These are phyloP conservation scores for Trichoderma guizhouense DNA, from an alignment of 2,329 filamentous ascomycete species.

Conservation along the genomic window DNA sequence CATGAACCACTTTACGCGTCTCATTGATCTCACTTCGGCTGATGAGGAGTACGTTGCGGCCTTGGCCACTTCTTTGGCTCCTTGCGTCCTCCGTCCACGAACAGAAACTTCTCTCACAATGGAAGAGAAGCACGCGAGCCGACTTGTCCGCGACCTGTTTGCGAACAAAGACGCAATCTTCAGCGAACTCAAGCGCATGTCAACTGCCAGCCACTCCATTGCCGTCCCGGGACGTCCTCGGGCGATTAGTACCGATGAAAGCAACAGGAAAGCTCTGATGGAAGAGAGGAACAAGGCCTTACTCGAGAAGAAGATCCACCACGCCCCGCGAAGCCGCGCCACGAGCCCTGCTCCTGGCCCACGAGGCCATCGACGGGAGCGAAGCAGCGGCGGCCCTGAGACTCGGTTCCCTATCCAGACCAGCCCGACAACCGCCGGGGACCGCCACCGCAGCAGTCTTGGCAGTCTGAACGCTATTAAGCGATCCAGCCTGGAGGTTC, in stretches of 20 bases:
- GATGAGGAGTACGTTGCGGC: conserved; percentile 79
- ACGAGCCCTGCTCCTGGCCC: conserved; percentile 67
- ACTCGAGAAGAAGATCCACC: conserved; percentile 57
- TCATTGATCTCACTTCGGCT: conserved; percentile 94
- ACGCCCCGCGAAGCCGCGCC: conserved; percentile 63
- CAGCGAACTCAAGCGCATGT: conserved; percentile 89
- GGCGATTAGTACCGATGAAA: conserved; percentile 92
- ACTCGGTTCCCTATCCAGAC: conserved; percentile 83
- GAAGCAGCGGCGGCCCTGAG: conserved; percentile 68
- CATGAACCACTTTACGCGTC: conserved; percentile 94
- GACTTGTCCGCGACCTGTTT: conserved; percentile 87
- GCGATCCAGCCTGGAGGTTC: conserved; percentile 77
- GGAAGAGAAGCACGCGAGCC: conserved; percentile 90
- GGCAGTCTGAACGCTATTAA: conserved; percentile 51
- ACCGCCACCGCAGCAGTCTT: conserved; percentile 49
- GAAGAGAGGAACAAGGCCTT: conserved; percentile 86
- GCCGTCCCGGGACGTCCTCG: conserved; percentile 64
- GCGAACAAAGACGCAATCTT: conserved; percentile 94
- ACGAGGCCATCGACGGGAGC: conserved; percentile 69
- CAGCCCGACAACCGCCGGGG: conserved; percentile 56
- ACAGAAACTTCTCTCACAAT: conserved; percentile 86
- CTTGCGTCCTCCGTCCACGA: conserved; percentile 84
- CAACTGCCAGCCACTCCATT: conserved; percentile 62
- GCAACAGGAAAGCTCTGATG: conserved; percentile 88
- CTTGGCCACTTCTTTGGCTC: conserved; percentile 72